Base-by-base conservation (phyloP, 2,329 filamentous ascomycete species). In the Amylocarpus encephaloides region DNA sequence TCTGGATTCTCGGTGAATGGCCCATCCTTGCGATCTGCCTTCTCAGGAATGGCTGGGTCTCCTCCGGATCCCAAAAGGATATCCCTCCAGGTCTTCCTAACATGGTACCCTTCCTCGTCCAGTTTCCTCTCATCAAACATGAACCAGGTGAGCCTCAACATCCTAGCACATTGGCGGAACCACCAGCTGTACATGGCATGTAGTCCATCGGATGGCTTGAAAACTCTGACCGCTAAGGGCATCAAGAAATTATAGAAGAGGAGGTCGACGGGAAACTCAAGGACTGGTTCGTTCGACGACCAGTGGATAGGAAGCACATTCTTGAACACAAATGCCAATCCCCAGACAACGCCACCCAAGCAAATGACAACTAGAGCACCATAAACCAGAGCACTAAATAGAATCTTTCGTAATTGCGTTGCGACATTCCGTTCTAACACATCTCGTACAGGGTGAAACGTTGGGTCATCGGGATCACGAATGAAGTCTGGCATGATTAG, bases 211-310 rank as follows among this genome's bases (percentile, higher is more conserved):
- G 88, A 89, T 1, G 92, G 91, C 64, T 86, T 88, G 68, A 95
- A 85, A 60, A 89, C 83, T 60, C 81, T 85, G 59, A 97, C 81
- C 11, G 91, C 83, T 43, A 95, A 71, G 0, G 93, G 93, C 75
- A 96, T 93, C 42, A 96, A 73, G 66, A 96, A 95, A 68, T 97
- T 97, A 76, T 96, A 98, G 66, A 97, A 93, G 13, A 98, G 73
- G 1, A 98, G 75, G 64, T 98, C 92, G 53, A 95, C 81, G 0
- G 93, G 93, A 58, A 98, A 97, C 65, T 97, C 93, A 43, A 97
- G 74, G 0, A 95, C 86, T 0, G 93, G 91, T 59, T 95, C 88
- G 56, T 91, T 92, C 1, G 89, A 92, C 2, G 90, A 88, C 81
- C 94, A 97, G 67, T 92, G 88, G 41, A 98, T 88, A 0, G 93